Percentiles rank a stretch among this genome's conserved stretches.
Evolutionary conservation across 2,329 filamentous ascomycete species (phyloP).

Genomic region (Colletotrichum tanaceti): DNA sequence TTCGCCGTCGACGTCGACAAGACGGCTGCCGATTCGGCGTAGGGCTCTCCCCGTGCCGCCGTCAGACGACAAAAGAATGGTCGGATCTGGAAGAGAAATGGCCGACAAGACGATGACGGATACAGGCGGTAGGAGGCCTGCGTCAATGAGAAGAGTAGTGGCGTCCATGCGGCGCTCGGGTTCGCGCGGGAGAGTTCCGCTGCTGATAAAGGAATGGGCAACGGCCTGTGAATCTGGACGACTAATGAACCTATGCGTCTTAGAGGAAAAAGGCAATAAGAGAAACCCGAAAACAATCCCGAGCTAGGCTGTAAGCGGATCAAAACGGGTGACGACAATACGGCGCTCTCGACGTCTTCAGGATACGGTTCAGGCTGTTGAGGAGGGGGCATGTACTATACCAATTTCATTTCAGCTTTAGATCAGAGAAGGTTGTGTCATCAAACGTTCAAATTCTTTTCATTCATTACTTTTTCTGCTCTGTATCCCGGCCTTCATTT

Average conservation of each 20-base stretch:
- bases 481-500: slow-evolving; percentile 14
- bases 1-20: slow-evolving; percentile 33
- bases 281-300: too few relatives aligned
- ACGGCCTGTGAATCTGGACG: not conserved
- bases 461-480: slow-evolving; percentile 19
- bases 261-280: not conserved
- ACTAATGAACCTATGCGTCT: not conserved
- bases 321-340: not conserved
- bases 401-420: slow-evolving; percentile 17
- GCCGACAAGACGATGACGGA: too few relatives aligned
- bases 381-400: slow-evolving; percentile 20
- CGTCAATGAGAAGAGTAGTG: not conserved
- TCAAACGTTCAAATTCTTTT: slow-evolving; percentile 32
- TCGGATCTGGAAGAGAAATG: too few relatives aligned
- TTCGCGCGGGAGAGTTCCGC: not conserved
- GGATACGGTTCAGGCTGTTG: not conserved
- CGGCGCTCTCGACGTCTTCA: slow-evolving; percentile 4
- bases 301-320: not conserved
- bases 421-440: slow-evolving; percentile 19
- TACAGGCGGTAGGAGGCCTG: not conserved
- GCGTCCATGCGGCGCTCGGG: not conserved
- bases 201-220: not conserved
- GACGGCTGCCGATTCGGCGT: not conserved
- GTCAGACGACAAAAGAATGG: not conserved
- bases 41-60: too few relatives aligned